Evolutionary conservation across 2,329 filamentous ascomycete genomes (phyloP).

Genomic region (Cladosporium cucumerinum): DNA sequence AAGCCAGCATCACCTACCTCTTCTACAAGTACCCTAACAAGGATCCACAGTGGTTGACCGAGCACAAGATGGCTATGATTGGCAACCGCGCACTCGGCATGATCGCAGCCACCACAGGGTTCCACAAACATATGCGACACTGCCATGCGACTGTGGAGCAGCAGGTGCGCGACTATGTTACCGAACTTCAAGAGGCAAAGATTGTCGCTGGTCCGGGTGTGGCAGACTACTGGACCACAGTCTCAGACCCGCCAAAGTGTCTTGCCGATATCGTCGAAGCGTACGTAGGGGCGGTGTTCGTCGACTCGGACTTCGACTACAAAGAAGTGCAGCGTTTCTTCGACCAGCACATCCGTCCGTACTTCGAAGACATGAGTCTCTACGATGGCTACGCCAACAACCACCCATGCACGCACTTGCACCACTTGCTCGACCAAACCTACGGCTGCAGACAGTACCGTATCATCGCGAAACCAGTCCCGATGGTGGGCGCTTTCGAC

Average conservation of each 20-base stretch:
- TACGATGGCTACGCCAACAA: constrained; percentile 86
- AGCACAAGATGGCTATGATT: constrained; percentile 99
- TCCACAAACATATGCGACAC: constrained; percentile 68
- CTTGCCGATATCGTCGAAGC: constrained; percentile 87
- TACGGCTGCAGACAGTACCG: constrained; percentile 64
- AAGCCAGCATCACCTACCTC: constrained; percentile 78
- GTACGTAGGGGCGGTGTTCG: constrained; percentile 84
- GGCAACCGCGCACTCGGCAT: constrained; percentile 91
- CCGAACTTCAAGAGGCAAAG: constrained; percentile 56
- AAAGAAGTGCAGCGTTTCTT: constrained; percentile 73
- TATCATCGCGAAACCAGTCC: constrained; percentile 52
- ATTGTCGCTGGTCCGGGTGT: constrained; percentile 44
- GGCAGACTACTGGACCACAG: constrained; percentile 67
- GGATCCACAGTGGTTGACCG: constrained; percentile 94
- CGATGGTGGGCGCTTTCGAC: constrained; percentile 46
- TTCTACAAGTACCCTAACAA: constrained; percentile 72
- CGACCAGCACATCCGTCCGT: constrained; percentile 66
- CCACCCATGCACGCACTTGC: constrained; percentile 71
- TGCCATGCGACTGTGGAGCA: constrained; percentile 49
- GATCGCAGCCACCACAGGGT: constrained; percentile 71
- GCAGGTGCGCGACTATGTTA: constrained; percentile 54
- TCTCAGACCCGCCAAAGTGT: constrained; percentile 66
- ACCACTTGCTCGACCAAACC: constrained; percentile 59
- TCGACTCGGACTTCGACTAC: constrained; percentile 82
- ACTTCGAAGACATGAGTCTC: constrained; percentile 79